These are phyloP conservation scores for Aspergillus steynii DNA, from an alignment of 495 filamentous ascomycete genomes.

Conservation along the genomic window DNA sequence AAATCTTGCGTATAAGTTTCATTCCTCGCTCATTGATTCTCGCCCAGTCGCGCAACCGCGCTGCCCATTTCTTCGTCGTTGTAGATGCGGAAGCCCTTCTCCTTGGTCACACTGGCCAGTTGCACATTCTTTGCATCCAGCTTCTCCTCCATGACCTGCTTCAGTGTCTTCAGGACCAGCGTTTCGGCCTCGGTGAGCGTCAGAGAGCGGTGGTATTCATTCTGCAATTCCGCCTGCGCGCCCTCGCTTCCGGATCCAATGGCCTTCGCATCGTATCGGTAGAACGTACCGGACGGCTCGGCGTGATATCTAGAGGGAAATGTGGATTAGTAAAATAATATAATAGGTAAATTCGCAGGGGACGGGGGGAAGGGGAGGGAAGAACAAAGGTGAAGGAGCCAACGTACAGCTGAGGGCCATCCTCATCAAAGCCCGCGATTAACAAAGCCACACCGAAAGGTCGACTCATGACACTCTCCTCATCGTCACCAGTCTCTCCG, in stretches of 20 bases:
- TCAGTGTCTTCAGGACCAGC: conserved; percentile 93
- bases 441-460: conserved; percentile 96
- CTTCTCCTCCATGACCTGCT: conserved; percentile 99
- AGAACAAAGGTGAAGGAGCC: not conserved
- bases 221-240: conserved; percentile 95
- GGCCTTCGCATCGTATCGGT: conserved; percentile 98
- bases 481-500: conserved; percentile 94
- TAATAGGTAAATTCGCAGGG: not conserved
- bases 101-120: conserved; percentile 95
- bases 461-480: conserved; percentile 96
- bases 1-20: conserved; percentile 13
- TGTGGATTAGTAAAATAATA: not conserved
- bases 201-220: conserved; percentile 97
- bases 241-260: conserved; percentile 96
- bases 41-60: conserved; percentile 72
- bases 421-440: conserved; percentile 96
- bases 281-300: conserved; percentile 96
- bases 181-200: conserved; percentile 92
- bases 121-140: conserved; percentile 98
- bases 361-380: too few relatives aligned
- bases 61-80: conserved; percentile 92
- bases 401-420: conserved; percentile 84
- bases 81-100: conserved; percentile 97
- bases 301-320: conserved; percentile 74
- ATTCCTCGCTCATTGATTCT: conserved; percentile 39